Base-by-base conservation (phyloP, 1,139 yeast species). In the Suhomyces wounanorum region DNA sequence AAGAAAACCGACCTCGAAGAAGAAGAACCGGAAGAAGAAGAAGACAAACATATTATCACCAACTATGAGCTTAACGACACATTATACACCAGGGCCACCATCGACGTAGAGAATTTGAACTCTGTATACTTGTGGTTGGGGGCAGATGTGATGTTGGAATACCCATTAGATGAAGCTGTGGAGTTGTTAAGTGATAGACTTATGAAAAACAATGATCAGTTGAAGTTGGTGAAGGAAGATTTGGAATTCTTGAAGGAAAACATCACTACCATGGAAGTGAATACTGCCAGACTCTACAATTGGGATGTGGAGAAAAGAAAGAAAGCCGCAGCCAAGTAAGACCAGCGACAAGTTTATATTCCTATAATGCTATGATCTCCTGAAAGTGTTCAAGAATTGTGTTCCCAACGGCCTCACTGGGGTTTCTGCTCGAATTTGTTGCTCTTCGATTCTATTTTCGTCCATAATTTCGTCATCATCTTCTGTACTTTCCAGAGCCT, bases 221-320 rank as follows among this genome's bases (percentile, higher is more conserved):
- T 86, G 58, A 64, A 68, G 28, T 69, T 78, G 9, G 85, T 94
- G 37, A 82, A 85, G 58, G 96, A 90, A 61, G 99, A 94, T 67
- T 77, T 94, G 58, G 96, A 89, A 62, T 94, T 86, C 62, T 75
- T 95, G 61, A 81, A 96, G 62, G 96, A 92, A 59, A 91, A 92
- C 63, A 92, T 94, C 57, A 94, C 99, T 21, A 92, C 98, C 3
- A 89, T 94, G 94, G 98, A 94, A 68, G 99, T 94, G 48, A 94
- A 94, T 64, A 90, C 96, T 16, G 98, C 99, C 1, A 80, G 99
- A 58, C 83, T 91, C 50, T 92, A 92, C 67, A 94, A 94, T 65
- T 92, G 97, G 97, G 97, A 91, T 65, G 97, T 94, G 9, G 94
- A 89, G 63, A 80, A 90, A 71, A 82, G 96, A 64, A 83, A 81